These are phyloP conservation scores for Hemerocallis citrina DNA, from an alignment of 106 monocot genomes.

Conservation along the genomic window DNA sequence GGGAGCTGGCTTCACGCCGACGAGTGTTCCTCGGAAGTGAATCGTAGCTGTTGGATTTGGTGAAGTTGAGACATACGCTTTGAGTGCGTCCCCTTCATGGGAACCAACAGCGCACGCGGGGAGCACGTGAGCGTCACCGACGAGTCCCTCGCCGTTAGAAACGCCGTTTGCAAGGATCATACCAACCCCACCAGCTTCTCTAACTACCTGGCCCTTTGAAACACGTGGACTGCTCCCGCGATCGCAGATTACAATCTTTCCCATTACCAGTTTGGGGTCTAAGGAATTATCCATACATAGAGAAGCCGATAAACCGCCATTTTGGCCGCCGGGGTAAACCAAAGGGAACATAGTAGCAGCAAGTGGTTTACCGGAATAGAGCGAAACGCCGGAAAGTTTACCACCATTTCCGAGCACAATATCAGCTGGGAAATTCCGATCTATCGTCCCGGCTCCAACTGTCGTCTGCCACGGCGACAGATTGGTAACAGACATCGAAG, in stretches of 20 bases:
- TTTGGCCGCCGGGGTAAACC: slow-evolving; percentile 66
- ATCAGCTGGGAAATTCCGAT: slow-evolving; percentile 78
- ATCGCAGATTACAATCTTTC: slow-evolving; percentile 85
- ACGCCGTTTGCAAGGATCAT: slow-evolving; percentile 90
- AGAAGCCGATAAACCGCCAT: slow-evolving; percentile 65
- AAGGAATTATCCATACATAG: slow-evolving; percentile 89
- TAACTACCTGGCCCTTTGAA: slow-evolving; percentile 78
- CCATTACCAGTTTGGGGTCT: slow-evolving; percentile 59
- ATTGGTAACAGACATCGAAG: slow-evolving; percentile 84
- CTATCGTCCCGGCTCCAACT: slow-evolving; percentile 93
- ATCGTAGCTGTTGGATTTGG: slow-evolving; percentile 53
- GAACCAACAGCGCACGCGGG: slow-evolving; percentile 87
- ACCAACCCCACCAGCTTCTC: slow-evolving; percentile 67
- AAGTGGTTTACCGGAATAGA: slow-evolving; percentile 67
- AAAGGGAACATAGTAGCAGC: slow-evolving; percentile 29
- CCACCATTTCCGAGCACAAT: slow-evolving; percentile 73
- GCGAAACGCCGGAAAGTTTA: slow-evolving; percentile 55
- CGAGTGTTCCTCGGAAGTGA: slow-evolving; percentile 52
- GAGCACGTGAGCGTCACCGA: slow-evolving; percentile 94
- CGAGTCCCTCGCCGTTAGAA: slow-evolving; percentile 88
- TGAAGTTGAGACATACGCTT: slow-evolving; percentile 51
- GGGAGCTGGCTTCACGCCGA: slow-evolving; percentile 90
- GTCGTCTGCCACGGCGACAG: slow-evolving; percentile 88
- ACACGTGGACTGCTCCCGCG: slow-evolving; percentile 93
- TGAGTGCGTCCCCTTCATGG: slow-evolving; percentile 66